phyloP scores from a whole-genome alignment of 495 filamentous ascomycete species.

The Alectoria sarmentosa region DNA sequence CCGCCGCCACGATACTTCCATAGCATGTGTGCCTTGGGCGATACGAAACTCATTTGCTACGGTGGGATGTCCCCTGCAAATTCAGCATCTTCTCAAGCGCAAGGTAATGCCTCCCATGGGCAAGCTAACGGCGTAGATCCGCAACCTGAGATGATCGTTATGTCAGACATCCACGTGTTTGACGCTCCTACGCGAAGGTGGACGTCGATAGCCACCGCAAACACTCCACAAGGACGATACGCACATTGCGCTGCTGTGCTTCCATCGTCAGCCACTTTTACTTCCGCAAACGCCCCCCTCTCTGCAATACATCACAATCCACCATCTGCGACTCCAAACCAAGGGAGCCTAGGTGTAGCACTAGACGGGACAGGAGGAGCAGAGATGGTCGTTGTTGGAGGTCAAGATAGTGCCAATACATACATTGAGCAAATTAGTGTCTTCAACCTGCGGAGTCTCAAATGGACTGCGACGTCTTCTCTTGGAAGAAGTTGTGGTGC shows the following conservation, averaged over 20 bases:
- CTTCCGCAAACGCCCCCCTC: constrained; percentile 71
- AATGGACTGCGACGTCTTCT: constrained; percentile 83
- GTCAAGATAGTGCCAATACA: constrained; percentile 94
- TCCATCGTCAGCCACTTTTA: constrained; percentile 77
- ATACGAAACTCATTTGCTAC: constrained; percentile 95
- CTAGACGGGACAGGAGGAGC: constrained; percentile 88
- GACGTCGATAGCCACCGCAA: constrained; percentile 72
- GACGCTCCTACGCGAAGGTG: constrained; percentile 81
- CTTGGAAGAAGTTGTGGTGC: constrained; percentile 90
- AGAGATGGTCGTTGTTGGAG: constrained; percentile 95
- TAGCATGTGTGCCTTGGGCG: constrained; percentile 85
- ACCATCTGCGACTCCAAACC: constrained; percentile 67
- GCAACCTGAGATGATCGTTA: constrained; percentile 87
- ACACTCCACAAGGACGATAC: constrained; percentile 89
- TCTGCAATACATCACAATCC: constrained; percentile 87
- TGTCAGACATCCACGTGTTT: constrained; percentile 97
- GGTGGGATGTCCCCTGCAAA: constrained; percentile 87
- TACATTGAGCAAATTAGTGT: constrained; percentile 98
- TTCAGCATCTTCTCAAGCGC: constrained; percentile 36
- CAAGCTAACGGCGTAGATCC: constrained; percentile 43
- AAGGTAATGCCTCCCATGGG: constrained; percentile 34
- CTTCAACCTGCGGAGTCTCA: constrained; percentile 92
- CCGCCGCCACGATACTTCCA: constrained; percentile 94
- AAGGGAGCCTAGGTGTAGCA: constrained; percentile 75
- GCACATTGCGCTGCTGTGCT: constrained; percentile 94